These are phyloP conservation scores for Boletus vinaceobasis DNA, from an alignment of 768 basidiomycete genomes.

Conservation along the genomic window DNA sequence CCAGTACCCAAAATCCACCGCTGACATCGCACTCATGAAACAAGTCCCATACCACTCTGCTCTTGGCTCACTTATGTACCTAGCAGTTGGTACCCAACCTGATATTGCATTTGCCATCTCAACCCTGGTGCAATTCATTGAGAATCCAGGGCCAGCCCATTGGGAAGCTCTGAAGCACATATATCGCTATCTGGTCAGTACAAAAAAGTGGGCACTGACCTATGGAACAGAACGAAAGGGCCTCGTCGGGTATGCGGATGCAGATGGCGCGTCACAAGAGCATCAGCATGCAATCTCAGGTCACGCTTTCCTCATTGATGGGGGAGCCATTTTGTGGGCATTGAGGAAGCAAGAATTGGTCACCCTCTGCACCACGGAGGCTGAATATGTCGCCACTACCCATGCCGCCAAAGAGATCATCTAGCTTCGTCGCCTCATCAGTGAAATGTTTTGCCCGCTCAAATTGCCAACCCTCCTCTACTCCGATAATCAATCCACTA, in stretches of 20 bases:
- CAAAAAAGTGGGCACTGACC: background rate
- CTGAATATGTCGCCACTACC: no score
- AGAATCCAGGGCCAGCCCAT: background rate
- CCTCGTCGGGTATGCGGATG: background rate
- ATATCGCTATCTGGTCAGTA: background rate
- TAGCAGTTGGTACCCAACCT: background rate
- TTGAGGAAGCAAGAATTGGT: background rate
- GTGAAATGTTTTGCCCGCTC: no score
- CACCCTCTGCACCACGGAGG: no score
- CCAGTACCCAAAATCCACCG: background rate
- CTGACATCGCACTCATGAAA: background rate
- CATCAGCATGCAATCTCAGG: background rate
- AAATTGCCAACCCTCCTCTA: no score
- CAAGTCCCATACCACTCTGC: background rate
- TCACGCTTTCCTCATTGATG: background rate
- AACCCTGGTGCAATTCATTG: background rate
- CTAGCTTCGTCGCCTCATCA: no score
- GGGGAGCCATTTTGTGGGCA: background rate
- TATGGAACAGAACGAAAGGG: background rate
- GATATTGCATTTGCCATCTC: background rate
- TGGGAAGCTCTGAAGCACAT: background rate
- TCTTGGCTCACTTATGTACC: background rate
- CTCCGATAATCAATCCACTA: no score
- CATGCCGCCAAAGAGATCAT: no score
- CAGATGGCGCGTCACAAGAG: no score